Evolutionary conservation across 73 alveolate genomes (phyloP), one percentile per base, ranked within the genome.

Genomic region (Tetrahymena malaccensis): DNA sequence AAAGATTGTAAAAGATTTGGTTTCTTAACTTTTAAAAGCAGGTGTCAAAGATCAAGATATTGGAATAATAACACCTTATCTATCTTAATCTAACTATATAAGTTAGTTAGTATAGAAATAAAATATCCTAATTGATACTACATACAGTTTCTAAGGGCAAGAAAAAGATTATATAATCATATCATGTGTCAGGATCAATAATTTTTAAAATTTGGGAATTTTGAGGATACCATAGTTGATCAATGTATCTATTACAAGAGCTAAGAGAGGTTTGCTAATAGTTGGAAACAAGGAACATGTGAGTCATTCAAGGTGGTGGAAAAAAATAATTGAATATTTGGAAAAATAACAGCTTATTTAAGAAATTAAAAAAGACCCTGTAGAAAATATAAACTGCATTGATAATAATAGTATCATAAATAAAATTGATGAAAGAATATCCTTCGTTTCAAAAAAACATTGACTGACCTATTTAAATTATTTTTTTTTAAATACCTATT

Each of bases 131-230:
- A 95, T 95, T 13, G 95, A 94, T 40, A 94, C 98, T 0, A 95
- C 96, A 55, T 96, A 96, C 96, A 84, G 96, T 37, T 96, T 94
- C 94, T 96, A 96, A 96, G 98, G 98, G 89, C 34, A 44, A 85
- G 98, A 96, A 96, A 96, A 55, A 93, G 97, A 96, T 38, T 94
- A 35, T 93, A 96, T 96, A 10, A 96, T 96, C 33, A 85, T 96
- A 10, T 94, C 94, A 35, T 43, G 93, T 25, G 98, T 96, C 1
- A 96, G 97, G 84, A 70, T 58, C 85, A 96, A 96, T 94, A 3
- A 34, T 22, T 31, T 37, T 83, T 37, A 89, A n/a, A 93, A 34
- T 44, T 94, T 96, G 13, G 97, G 97, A 17, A 94, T 96, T 89
- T 93, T 96, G 9, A 70, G 93, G 8, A 95, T 43, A 44, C 35